phyloP scores from a whole-genome alignment of 345 rosid species.

The Salix arbutifolia region DNA sequence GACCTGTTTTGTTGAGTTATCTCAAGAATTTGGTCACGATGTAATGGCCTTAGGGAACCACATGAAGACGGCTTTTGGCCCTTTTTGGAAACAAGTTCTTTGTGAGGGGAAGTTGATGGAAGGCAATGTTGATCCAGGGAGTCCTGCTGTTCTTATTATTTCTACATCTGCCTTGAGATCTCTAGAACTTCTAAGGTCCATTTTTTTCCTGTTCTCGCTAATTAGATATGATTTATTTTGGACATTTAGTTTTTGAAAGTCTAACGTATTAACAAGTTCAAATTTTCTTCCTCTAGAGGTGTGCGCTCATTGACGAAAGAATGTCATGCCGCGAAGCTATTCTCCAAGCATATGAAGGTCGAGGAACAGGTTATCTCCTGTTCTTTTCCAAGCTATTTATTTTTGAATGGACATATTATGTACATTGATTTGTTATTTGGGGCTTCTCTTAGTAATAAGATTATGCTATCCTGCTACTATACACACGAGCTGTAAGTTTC shows the following conservation, averaged over 20 bases:
- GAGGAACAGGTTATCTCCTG: constrained; percentile 71
- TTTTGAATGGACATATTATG: background rate
- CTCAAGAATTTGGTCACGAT: constrained; percentile 41
- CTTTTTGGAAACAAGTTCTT: constrained; percentile 57
- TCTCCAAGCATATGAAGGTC: constrained; percentile 85
- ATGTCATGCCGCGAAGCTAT: constrained; percentile 68
- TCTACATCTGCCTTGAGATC: constrained; percentile 71
- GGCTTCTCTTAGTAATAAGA: no score
- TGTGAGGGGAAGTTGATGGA: constrained; percentile 44
- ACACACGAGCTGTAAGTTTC: no score
- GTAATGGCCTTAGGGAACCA: constrained; percentile 41
- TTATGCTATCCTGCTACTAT: no score
- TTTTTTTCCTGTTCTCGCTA: background rate
- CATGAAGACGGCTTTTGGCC: constrained; percentile 54
- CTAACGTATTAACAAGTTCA: no score
- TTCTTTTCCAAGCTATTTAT: background rate
- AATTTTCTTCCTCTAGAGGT: constrained; percentile 40
- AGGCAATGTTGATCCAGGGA: constrained; percentile 58
- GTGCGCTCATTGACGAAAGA: constrained; percentile 56
- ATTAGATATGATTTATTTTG: background rate
- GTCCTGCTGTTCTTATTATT: constrained; percentile 63
- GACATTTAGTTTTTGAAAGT: no score
- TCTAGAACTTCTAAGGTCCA: constrained; percentile 63
- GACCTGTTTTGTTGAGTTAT: constrained; percentile 49
- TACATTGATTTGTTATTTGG: no score